phyloP scores from a whole-genome alignment of 371 early-diverging fungal species.

The Lichtheimia hyalospora region DNA sequence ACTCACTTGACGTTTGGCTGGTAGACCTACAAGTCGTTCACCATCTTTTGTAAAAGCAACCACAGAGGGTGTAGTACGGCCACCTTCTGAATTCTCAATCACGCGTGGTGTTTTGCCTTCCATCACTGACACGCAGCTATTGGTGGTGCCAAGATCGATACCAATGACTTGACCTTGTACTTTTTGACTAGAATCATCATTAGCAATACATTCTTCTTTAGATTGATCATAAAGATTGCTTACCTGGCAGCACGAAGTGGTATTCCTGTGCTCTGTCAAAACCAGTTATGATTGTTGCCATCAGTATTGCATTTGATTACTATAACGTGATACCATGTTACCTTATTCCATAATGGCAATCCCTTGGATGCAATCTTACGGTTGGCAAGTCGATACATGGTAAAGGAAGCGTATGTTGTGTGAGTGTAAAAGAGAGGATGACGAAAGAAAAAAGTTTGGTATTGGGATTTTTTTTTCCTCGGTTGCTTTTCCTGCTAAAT shows the following conservation, averaged over 20 bases:
- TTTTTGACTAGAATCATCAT: conserved; percentile 38
- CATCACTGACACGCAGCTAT: conserved; percentile 96
- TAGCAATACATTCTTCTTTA: conserved; percentile 2
- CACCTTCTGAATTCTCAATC: conserved; percentile 92
- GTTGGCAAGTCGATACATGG: conserved; percentile 45
- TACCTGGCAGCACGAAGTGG: conserved; percentile 21
- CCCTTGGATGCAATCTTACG: conserved; percentile 1
- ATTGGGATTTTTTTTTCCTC: not conserved
- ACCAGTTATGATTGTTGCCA: not conserved
- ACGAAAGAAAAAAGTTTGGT: conserved; percentile 8
- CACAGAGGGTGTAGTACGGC: conserved; percentile 93
- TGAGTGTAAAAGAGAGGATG: not conserved
- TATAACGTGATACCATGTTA: not conserved
- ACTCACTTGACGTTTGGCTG: conserved; percentile 81
- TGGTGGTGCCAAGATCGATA: conserved; percentile 98
- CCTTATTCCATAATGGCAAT: conserved; percentile 6
- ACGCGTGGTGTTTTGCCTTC: conserved; percentile 93
- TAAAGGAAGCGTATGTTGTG: conserved; percentile 2
- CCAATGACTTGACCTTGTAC: conserved; percentile 92
- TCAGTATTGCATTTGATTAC: not conserved
- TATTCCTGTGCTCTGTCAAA: conserved; percentile 15
- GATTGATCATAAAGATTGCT: not conserved
- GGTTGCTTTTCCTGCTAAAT: not conserved
- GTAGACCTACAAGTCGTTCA: conserved; percentile 88
- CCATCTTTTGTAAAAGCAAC: conserved; percentile 89